phyloP scores from a whole-genome alignment of 1,284 basidiomycete genomes.

The Irpex lacteus region DNA sequence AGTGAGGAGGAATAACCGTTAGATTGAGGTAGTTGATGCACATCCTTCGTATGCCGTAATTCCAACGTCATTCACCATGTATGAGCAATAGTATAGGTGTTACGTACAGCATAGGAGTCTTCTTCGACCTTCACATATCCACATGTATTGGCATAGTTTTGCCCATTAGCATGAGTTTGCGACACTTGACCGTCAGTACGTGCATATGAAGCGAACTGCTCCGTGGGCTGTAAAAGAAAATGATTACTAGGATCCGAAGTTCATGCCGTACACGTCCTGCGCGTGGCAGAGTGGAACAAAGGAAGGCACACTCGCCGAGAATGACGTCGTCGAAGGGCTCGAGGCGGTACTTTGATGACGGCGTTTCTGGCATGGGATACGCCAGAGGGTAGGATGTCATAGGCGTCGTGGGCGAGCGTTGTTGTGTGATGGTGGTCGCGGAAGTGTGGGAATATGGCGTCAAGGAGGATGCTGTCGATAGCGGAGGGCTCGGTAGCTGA shows the following conservation, averaged over 20 bases:
- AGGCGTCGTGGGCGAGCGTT: slow-evolving; percentile 29
- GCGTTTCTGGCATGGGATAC: slow-evolving; percentile 64
- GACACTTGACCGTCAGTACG: slow-evolving; percentile 14
- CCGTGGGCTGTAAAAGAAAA: slow-evolving; percentile 53
- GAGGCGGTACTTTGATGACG: slow-evolving; percentile 70
- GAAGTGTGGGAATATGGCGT: slow-evolving; percentile 9
- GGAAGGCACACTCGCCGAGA: slow-evolving; percentile 74
- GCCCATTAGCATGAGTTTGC: not conserved
- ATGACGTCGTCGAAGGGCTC: slow-evolving; percentile 67
- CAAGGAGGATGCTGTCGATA: slow-evolving; percentile 6
- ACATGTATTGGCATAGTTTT: slow-evolving; percentile 3
- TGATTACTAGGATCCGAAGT: slow-evolving; percentile 48
- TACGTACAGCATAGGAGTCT: slow-evolving; percentile 56
- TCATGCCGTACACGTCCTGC: slow-evolving; percentile 29
- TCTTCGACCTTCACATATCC: slow-evolving; percentile 52
- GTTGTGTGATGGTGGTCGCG: slow-evolving; percentile 16
- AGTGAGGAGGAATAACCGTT: slow-evolving; percentile 26
- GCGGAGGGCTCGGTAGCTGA: slow-evolving; percentile 8
- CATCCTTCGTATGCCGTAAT: slow-evolving; percentile 12
- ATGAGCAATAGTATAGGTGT: not conserved
- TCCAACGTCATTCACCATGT: slow-evolving; percentile 8
- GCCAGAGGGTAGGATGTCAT: slow-evolving; percentile 44
- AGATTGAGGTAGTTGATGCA: slow-evolving; percentile 24
- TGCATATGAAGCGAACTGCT: slow-evolving; percentile 33
- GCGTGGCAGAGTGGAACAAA: slow-evolving; percentile 26